Percentiles rank a stretch among this genome's conserved stretches.
Conservation (phyloP, 495 filamentous ascomycete genomes). For the Penicillium odoratum region DNA sequence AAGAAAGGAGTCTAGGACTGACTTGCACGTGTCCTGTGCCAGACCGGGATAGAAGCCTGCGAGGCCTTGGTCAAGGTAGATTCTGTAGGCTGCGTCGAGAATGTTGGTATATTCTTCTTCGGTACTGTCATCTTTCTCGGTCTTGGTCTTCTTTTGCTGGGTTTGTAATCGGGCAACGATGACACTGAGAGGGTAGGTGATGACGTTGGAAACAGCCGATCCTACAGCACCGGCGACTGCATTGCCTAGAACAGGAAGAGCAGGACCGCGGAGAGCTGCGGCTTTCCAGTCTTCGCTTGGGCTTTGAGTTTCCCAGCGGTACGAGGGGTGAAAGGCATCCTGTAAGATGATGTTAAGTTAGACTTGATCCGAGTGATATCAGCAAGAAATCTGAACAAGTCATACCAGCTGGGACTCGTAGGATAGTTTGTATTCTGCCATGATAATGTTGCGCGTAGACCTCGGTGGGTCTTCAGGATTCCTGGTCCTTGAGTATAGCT, state of each 20-base stretch:
- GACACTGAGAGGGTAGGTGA: slow-evolving; percentile 82
- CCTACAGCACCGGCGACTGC: slow-evolving; percentile 78
- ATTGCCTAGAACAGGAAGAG: slow-evolving; percentile 85
- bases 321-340: slow-evolving; percentile 54
- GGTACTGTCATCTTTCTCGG: slow-evolving; percentile 34
- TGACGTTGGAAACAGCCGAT: slow-evolving; percentile 75
- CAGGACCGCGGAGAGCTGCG: slow-evolving; percentile 44
- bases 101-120: slow-evolving; percentile 56
- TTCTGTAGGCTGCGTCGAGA: slow-evolving; percentile 67
- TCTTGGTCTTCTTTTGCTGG: slow-evolving; percentile 54
- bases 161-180: slow-evolving; percentile 83
- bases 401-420: slow-evolving; percentile 38
- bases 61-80: slow-evolving; percentile 69
- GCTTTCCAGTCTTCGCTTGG: slow-evolving; percentile 37
- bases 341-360: slow-evolving; percentile 20
- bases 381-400: too few species aligned
- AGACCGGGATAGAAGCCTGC: slow-evolving; percentile 75
- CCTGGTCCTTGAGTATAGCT: neutral
- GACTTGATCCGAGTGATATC: neutral
- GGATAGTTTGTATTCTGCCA: slow-evolving; percentile 35
- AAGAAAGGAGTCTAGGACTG: slow-evolving; percentile 73
- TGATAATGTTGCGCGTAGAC: slow-evolving; percentile 11
- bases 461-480: neutral
- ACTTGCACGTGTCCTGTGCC: slow-evolving; percentile 69
- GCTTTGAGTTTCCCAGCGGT: slow-evolving; percentile 41